Evolutionary conservation across 495 filamentous ascomycete genomes (phyloP).

Genomic region (Darksidea phi): DNA sequence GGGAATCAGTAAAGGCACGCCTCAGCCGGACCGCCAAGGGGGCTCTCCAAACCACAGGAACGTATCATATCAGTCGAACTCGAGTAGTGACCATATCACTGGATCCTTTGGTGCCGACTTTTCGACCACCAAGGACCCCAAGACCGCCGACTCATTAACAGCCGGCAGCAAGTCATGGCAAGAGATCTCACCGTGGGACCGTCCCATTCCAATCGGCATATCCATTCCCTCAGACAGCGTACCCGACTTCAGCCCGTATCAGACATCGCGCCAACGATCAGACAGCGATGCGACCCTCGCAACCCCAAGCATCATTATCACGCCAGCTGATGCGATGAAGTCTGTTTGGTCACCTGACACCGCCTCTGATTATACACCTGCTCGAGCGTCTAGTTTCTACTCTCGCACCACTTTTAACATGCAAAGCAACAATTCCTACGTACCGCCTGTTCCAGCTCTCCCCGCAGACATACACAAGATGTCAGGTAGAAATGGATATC

Average conservation of each 20-base stretch:
- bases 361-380: conserved; percentile 38
- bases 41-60: background rate
- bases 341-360: conserved; percentile 62
- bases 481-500: background rate
- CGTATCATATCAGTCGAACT: background rate
- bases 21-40: conserved; percentile 11
- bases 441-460: conserved; percentile 64
- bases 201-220: conserved; percentile 78
- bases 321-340: conserved; percentile 59
- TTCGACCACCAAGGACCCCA: conserved; percentile 9
- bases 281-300: conserved; percentile 38
- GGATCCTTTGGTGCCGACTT: background rate
- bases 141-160: conserved; percentile 14
- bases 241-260: conserved; percentile 42
- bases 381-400: conserved; percentile 65
- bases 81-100: background rate
- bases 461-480: conserved; percentile 47
- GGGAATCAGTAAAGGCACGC: conserved; percentile 25
- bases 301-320: conserved; percentile 63
- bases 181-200: conserved; percentile 71
- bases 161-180: conserved; percentile 18
- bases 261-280: conserved; percentile 24
- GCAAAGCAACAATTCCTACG: conserved; percentile 38
- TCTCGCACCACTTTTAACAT: conserved; percentile 57
- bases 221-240: conserved; percentile 63